phyloP scores from a whole-genome alignment of 2,329 filamentous ascomycete species.

The Fusarium pseudonygamai region DNA sequence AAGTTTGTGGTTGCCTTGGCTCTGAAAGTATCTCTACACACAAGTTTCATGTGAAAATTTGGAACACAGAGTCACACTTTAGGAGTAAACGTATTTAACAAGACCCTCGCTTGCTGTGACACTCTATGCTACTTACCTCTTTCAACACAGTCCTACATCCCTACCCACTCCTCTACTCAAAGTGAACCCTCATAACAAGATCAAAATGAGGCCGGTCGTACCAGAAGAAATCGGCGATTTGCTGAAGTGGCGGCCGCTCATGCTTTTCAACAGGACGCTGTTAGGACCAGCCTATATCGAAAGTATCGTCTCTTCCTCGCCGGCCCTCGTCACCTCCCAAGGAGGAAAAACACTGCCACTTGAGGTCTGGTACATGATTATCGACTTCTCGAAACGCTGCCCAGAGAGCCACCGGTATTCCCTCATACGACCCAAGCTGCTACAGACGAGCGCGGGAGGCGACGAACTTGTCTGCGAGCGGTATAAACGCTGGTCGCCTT shows the following conservation, averaged over 20 bases:
- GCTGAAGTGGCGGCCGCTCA: background rate
- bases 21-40: background rate
- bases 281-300: background rate
- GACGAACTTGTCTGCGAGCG: background rate
- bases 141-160: background rate
- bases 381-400: background rate
- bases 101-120: background rate
- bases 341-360: background rate
- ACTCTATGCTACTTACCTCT: background rate
- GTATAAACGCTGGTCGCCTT: background rate
- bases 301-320: background rate
- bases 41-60: background rate
- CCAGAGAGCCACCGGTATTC: background rate
- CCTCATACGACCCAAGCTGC: background rate
- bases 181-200: too few species aligned
- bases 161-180: accelerated
- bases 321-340: background rate
- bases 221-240: background rate
- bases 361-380: background rate
- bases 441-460: background rate
- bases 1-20: background rate
- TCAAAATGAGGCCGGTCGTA: background rate
- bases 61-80: background rate
- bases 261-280: background rate
- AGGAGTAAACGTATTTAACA: background rate